phyloP scores from a whole-genome alignment of 2,329 filamentous ascomycete species.

The Xylariaceae sp. region DNA sequence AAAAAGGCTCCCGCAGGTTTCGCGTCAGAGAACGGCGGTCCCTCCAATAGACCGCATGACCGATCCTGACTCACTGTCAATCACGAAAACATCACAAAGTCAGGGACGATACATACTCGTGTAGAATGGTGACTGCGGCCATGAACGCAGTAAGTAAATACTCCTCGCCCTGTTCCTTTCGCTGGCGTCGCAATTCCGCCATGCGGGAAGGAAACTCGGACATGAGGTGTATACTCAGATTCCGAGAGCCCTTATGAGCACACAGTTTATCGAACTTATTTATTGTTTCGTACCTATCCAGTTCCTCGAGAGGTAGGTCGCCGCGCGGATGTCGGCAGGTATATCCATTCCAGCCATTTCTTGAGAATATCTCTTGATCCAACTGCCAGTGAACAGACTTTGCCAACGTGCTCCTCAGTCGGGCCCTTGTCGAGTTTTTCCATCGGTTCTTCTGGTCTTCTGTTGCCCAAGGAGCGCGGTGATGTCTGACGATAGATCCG shows the following conservation, averaged over 20 bases:
- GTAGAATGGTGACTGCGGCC: slow-evolving; percentile 30
- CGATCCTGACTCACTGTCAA: slow-evolving; percentile 21
- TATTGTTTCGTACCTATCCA: slow-evolving; percentile 26
- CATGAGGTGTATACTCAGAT: slow-evolving; percentile 28
- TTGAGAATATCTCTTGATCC: slow-evolving; percentile 27
- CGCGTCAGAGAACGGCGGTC: slow-evolving; percentile 26
- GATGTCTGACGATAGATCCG: slow-evolving; percentile 25
- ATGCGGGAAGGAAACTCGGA: slow-evolving; percentile 28
- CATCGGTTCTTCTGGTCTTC: slow-evolving; percentile 18
- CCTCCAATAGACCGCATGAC: slow-evolving; percentile 32
- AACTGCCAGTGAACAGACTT: slow-evolving; percentile 29
- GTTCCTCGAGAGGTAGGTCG: slow-evolving; percentile 18
- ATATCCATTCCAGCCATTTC: slow-evolving; percentile 32
- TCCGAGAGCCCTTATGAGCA: slow-evolving; percentile 13
- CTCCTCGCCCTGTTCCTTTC: slow-evolving; percentile 26
- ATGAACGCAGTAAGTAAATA: slow-evolving; percentile 34
- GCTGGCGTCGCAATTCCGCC: slow-evolving; percentile 22
- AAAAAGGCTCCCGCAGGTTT: slow-evolving; percentile 31
- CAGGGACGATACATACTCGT: slow-evolving; percentile 26
- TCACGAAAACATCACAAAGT: slow-evolving; percentile 4
- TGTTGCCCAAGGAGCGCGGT: slow-evolving; percentile 22
- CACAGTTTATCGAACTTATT: slow-evolving; percentile 20
- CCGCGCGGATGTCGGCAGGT: slow-evolving; percentile 30
- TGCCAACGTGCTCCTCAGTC: slow-evolving; percentile 18
- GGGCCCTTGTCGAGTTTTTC: slow-evolving; percentile 16